A percentile compares a stretch with the other conserved stretches of the same genome.
Conservation (phyloP, 257 asterid species). For the Prunella vulgaris region DNA sequence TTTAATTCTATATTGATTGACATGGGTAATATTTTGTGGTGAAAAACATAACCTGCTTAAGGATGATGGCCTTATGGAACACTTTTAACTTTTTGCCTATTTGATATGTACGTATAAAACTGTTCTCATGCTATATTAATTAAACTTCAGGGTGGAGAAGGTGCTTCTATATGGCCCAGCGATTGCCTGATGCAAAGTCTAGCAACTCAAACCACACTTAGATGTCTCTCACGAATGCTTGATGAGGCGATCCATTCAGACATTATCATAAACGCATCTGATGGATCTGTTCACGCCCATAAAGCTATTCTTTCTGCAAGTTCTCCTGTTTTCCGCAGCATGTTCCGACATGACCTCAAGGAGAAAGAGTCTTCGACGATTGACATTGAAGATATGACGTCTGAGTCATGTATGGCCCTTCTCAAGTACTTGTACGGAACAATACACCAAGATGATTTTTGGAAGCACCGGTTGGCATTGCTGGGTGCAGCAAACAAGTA, state of each 20-base stretch:
- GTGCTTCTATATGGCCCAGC: conserved; percentile 67
- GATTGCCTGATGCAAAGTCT: conserved; percentile 56
- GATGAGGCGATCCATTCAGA: conserved; percentile 74
- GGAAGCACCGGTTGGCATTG: conserved; percentile 85
- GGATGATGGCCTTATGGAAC: not conserved
- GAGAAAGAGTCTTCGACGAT: conserved; percentile 83
- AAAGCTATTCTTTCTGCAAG: conserved; percentile 79
- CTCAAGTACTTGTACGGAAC: conserved; percentile 78
- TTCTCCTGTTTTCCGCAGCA: conserved; percentile 86
- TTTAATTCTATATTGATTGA: not conserved
- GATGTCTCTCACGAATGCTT: conserved; percentile 84
- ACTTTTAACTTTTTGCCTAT: not conserved
- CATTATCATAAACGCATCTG: conserved; percentile 74
- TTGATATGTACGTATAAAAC: not conserved
- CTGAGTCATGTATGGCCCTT: conserved; percentile 78
- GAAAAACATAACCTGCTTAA: not conserved
- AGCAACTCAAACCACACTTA: conserved; percentile 67
- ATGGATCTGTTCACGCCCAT: conserved; percentile 66
- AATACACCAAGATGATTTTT: conserved; percentile 74
- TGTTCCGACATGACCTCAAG: conserved; percentile 81
- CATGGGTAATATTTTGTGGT: not conserved
- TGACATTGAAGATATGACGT: conserved; percentile 75
- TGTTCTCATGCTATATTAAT: conserved; percentile 3
- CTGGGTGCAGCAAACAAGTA: conserved; percentile 89
- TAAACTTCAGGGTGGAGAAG: conserved; percentile 71